Percentiles rank a stretch among this genome's conserved stretches.
These are phyloP conservation scores for Penicillium paneum DNA, from an alignment of 2,329 filamentous ascomycete species.

Conservation along the genomic window DNA sequence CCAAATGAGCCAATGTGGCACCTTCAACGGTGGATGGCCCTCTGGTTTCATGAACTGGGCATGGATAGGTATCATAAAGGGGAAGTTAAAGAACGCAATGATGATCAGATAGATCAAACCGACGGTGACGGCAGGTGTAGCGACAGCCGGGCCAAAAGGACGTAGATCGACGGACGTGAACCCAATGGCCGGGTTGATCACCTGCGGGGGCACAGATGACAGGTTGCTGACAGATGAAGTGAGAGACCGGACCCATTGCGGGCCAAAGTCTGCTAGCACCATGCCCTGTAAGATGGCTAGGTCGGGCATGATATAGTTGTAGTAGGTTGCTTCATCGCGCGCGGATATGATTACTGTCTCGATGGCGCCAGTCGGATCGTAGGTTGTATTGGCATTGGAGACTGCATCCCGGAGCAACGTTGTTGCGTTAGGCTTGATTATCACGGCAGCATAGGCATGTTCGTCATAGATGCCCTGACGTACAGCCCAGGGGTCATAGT, in stretches of 20 bases:
- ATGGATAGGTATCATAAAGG: conserved; percentile 64
- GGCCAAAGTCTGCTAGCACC: conserved; percentile 50
- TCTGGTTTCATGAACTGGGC: conserved; percentile 54
- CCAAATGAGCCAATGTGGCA: conserved; percentile 58
- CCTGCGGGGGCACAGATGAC: conserved; percentile 48
- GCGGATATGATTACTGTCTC: conserved; percentile 57
- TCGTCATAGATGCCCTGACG: conserved; percentile 59
- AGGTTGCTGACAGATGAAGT: conserved; percentile 42
- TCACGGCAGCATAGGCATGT: conserved; percentile 59
- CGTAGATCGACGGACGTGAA: conserved; percentile 58
- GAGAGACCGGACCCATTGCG: conserved; percentile 37
- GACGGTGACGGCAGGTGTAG: conserved; percentile 59
- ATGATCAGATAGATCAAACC: conserved; percentile 67
- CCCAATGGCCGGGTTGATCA: conserved; percentile 55
- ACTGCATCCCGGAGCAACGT: conserved; percentile 56
- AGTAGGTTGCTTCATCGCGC: conserved; percentile 55
- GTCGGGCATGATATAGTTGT: conserved; percentile 53
- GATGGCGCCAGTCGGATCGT: conserved; percentile 58
- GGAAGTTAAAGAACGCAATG: conserved; percentile 63
- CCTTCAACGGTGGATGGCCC: conserved; percentile 55
- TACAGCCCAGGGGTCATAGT: conserved; percentile 55
- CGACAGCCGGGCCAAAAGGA: conserved; percentile 55
- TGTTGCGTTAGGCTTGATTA: conserved; percentile 63
- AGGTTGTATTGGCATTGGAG: conserved; percentile 53
- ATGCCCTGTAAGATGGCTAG: conserved; percentile 48